Evolutionary conservation across 768 basidiomycete genomes (phyloP).

Genomic region (Coprinopsis marcescibilis): DNA sequence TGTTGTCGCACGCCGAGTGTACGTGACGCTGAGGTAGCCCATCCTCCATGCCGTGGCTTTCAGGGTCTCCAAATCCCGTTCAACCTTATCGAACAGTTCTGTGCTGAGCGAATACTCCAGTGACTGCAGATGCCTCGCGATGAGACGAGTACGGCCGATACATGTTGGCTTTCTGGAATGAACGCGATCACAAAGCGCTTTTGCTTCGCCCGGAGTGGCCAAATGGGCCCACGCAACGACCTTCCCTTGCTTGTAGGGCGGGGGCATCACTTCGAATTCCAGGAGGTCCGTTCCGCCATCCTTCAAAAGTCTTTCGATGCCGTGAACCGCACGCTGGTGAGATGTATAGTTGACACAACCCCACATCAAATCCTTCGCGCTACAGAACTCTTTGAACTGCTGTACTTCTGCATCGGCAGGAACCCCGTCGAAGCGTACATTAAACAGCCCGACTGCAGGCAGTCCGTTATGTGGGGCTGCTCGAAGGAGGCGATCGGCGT

Average conservation of each 20-base stretch:
- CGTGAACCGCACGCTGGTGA: slow-evolving; percentile 29
- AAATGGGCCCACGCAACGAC: slow-evolving; percentile 56
- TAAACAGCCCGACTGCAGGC: slow-evolving; percentile 53
- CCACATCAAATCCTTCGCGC: slow-evolving; percentile 46
- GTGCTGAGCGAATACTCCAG: slow-evolving; percentile 39
- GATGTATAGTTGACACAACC: slow-evolving; percentile 41
- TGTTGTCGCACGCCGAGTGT: slow-evolving; percentile 15
- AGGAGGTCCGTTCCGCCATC: slow-evolving; percentile 16
- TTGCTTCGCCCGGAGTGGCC: slow-evolving; percentile 44
- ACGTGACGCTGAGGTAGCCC: slow-evolving; percentile 18
- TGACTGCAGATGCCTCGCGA: slow-evolving; percentile 48
- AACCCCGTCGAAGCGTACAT: slow-evolving; percentile 53
- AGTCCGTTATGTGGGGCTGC: slow-evolving; percentile 51
- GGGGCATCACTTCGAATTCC: slow-evolving; percentile 41
- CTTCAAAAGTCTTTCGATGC: slow-evolving; percentile 28
- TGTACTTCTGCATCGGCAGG: slow-evolving; percentile 38
- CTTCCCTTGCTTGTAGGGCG: slow-evolving; percentile 45
- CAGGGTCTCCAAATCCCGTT: slow-evolving; percentile 41
- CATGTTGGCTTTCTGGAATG: slow-evolving; percentile 40
- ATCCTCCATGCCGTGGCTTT: slow-evolving; percentile 28
- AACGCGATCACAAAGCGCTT: slow-evolving; percentile 40
- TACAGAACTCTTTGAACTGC: slow-evolving; percentile 40
- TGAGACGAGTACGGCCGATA: slow-evolving; percentile 41
- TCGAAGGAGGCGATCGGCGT: slow-evolving; percentile 35
- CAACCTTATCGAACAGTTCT: slow-evolving; percentile 33